Percentiles rank a stretch among this genome's conserved stretches.
Evolutionary conservation across 805 yeast species (phyloP).

Genomic region (Dipodascus albidus): DNA sequence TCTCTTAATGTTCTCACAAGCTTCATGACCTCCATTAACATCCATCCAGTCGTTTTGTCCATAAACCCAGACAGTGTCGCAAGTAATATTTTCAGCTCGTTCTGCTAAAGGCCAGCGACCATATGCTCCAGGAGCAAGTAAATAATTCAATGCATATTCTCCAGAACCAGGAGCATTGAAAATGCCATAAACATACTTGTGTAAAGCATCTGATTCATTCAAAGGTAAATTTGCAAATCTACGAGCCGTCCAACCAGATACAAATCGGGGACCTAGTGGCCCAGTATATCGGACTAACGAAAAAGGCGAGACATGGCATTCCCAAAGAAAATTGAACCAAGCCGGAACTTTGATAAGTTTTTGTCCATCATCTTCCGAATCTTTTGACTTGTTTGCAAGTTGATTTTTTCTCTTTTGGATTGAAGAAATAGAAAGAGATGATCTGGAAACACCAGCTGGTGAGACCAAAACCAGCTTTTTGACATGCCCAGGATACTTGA

Average conservation of each 20-base stretch:
- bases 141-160: slow-evolving; percentile 77
- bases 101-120: slow-evolving; percentile 63
- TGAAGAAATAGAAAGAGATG: slow-evolving; percentile 28
- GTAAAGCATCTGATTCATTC: slow-evolving; percentile 44
- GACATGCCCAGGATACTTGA: slow-evolving; percentile 48
- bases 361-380: slow-evolving; percentile 5
- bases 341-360: slow-evolving; percentile 42
- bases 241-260: slow-evolving; percentile 82
- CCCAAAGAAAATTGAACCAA: slow-evolving; percentile 81
- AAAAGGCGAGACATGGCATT: slow-evolving; percentile 77
- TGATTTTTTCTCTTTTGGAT: slow-evolving; percentile 11
- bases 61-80: slow-evolving; percentile 72
- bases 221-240: slow-evolving; percentile 51
- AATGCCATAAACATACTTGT: slow-evolving; percentile 69
- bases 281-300: slow-evolving; percentile 65
- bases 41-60: slow-evolving; percentile 74
- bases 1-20: slow-evolving; percentile 20
- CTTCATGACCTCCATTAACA: slow-evolving; percentile 28
- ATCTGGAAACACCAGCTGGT: slow-evolving; percentile 69
- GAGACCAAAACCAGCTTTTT: slow-evolving; percentile 65
- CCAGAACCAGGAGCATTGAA: slow-evolving; percentile 87
- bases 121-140: slow-evolving; percentile 83
- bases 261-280: slow-evolving; percentile 71
- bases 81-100: slow-evolving; percentile 38
- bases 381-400: not conserved